phyloP scores from a whole-genome alignment of 495 filamentous ascomycete genomes.

The Usnea hakonensis region DNA sequence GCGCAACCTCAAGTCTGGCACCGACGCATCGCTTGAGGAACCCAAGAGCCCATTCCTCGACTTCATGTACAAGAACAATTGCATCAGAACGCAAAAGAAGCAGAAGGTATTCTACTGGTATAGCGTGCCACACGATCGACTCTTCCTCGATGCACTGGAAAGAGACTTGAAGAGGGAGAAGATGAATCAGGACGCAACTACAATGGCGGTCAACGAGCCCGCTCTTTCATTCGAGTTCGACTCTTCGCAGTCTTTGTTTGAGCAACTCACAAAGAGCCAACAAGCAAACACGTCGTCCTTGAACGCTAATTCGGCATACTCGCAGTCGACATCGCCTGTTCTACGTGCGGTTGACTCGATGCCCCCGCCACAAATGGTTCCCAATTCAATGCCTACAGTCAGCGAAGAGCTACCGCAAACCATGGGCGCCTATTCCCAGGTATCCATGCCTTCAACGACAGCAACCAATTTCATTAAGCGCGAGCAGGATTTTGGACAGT shows the following conservation, averaged over 20 bases:
- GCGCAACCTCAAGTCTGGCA: slow-evolving; percentile 95
- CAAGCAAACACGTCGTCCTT: slow-evolving; percentile 97
- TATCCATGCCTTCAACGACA: slow-evolving; percentile 52
- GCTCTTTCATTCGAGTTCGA: slow-evolving; percentile 98
- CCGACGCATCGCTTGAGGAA: slow-evolving; percentile 97
- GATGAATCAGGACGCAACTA: slow-evolving; percentile 97
- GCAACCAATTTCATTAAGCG: slow-evolving; percentile 69
- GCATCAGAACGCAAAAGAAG: slow-evolving; percentile 99
- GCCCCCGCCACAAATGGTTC: slow-evolving; percentile 69
- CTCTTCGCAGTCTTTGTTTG: slow-evolving; percentile 96
- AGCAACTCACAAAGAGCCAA: slow-evolving; percentile 98
- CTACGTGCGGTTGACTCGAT: slow-evolving; percentile 85
- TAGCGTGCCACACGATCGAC: slow-evolving; percentile 93
- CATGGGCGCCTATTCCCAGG: slow-evolving; percentile 65
- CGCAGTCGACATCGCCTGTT: slow-evolving; percentile 74
- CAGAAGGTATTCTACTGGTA: slow-evolving; percentile 99
- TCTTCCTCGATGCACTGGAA: slow-evolving; percentile 96
- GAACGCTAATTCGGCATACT: slow-evolving; percentile 73
- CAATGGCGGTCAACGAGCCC: slow-evolving; percentile 90
- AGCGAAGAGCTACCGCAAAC: slow-evolving; percentile 64
- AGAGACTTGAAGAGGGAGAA: slow-evolving; percentile 97
- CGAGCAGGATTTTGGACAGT: slow-evolving; percentile 64
- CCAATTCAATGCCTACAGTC: slow-evolving; percentile 68
- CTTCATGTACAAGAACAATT: slow-evolving; percentile 99
- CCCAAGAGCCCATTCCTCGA: slow-evolving; percentile 97